Evolutionary conservation across 2,329 filamentous ascomycete species (phyloP).

Genomic region (Teratosphaeria zuluensis): DNA sequence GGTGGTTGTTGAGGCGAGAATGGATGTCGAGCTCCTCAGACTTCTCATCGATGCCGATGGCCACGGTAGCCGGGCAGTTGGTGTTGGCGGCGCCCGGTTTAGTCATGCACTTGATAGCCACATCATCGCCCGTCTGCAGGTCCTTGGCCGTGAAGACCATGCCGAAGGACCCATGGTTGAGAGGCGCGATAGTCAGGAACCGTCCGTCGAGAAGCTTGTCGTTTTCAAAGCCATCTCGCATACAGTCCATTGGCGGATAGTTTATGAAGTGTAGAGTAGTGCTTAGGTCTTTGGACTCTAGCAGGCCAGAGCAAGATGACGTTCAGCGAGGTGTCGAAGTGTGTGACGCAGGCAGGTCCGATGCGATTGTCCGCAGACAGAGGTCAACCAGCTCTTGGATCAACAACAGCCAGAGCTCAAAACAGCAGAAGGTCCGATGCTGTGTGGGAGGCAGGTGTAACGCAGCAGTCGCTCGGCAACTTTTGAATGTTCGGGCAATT

Average conservation of each 20-base stretch:
- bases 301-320: background rate
- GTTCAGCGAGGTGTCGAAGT: background rate
- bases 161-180: conserved; percentile 97
- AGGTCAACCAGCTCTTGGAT: background rate
- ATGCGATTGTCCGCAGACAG: background rate
- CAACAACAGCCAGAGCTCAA: background rate
- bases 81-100: conserved; percentile 56
- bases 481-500: conserved; percentile 5
- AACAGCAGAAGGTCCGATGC: conserved; percentile 3
- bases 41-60: conserved; percentile 68
- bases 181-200: conserved; percentile 81
- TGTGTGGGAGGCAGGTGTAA: background rate
- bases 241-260: conserved; percentile 59
- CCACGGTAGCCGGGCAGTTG: conserved; percentile 49
- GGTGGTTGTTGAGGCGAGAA: conserved; percentile 64
- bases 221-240: conserved; percentile 70
- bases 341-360: background rate
- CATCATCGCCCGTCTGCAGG: conserved; percentile 61
- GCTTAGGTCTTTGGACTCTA: conserved; percentile 1
- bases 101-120: conserved; percentile 93
- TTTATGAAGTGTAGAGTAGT: background rate
- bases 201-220: conserved; percentile 78
- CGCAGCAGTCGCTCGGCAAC: conserved; percentile 6
- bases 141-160: conserved; percentile 95
- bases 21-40: conserved; percentile 77